phyloP scores from a whole-genome alignment of 495 filamentous ascomycete species.

The Aspergillus conjunctus region DNA sequence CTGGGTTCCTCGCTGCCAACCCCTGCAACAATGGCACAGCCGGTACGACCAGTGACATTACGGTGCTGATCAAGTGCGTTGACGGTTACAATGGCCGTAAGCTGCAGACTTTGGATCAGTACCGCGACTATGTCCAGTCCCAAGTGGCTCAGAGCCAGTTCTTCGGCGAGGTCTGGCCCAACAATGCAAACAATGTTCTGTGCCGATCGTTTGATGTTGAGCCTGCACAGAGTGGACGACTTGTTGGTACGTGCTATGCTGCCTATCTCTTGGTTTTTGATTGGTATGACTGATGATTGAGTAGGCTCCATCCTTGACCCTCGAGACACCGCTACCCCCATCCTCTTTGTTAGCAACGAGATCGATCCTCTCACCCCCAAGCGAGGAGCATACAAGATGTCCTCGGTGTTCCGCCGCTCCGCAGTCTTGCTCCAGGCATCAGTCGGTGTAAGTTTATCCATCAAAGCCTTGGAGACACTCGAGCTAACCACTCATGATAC shows the following conservation, averaged over 20 bases:
- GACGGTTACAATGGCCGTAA: constrained; percentile 9
- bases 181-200: constrained; percentile 10
- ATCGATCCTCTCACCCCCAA: constrained; percentile 56
- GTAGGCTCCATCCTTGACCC: constrained; percentile 16
- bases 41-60: constrained; percentile 5
- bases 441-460: constrained; percentile 3
- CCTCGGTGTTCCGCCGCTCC: constrained; percentile 33
- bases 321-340: constrained; percentile 44
- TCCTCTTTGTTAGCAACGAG: constrained; percentile 53
- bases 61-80: constrained; percentile 14
- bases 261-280: not conserved
- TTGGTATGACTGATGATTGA: constrained; percentile 18
- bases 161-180: constrained; percentile 19
- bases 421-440: constrained; percentile 14
- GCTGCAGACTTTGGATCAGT: constrained; percentile 9
- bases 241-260: constrained; percentile 8
- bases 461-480: too few relatives aligned
- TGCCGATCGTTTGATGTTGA: constrained; percentile 20
- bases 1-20: not conserved
- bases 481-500: not conserved
- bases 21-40: constrained; percentile 7
- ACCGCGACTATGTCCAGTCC: constrained; percentile 2
- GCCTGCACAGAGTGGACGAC: constrained; percentile 6
- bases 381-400: constrained; percentile 47
- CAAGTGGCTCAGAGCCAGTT: constrained; percentile 15